A percentile compares a stretch with the other conserved stretches of the same genome.
Evolutionary conservation across 2,329 filamentous ascomycete genomes (phyloP).

Genomic region (Cladosporium sp.): DNA sequence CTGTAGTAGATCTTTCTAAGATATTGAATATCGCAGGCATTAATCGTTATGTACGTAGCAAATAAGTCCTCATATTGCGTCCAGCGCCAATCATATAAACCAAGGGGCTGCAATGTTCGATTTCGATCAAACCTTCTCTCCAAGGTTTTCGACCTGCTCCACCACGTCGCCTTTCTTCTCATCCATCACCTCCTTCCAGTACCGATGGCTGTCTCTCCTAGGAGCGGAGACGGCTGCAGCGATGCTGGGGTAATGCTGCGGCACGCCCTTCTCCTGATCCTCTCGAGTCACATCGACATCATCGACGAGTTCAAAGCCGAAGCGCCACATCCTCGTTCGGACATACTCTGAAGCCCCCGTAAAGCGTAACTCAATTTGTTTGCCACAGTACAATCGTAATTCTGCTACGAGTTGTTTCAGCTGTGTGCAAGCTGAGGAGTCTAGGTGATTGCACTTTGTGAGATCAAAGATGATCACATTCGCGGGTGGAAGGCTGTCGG

Average conservation of each 20-base stretch:
- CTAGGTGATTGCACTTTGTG: conserved; percentile 48
- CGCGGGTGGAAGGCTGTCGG: conserved; percentile 35
- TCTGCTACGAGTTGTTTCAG: conserved; percentile 48
- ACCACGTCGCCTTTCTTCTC: conserved; percentile 6
- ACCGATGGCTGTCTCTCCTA: not conserved
- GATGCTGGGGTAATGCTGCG: not conserved
- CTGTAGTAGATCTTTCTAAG: too few relatives aligned
- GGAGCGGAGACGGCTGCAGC: not conserved
- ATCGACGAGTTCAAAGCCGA: conserved; percentile 19
- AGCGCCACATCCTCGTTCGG: conserved; percentile 20
- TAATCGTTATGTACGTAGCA: conserved; percentile 4
- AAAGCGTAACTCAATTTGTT: conserved; percentile 45
- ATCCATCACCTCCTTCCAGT: not conserved
- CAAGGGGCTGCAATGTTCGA: not conserved
- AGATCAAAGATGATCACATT: conserved; percentile 52
- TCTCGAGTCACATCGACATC: conserved; percentile 12
- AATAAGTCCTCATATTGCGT: not conserved
- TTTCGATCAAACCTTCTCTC: conserved; percentile 3
- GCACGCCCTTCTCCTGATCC: not conserved
- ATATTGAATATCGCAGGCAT: not conserved
- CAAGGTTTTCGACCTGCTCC: conserved; percentile 1
- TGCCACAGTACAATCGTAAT: conserved; percentile 47
- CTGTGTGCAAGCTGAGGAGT: conserved; percentile 50
- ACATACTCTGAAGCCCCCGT: conserved; percentile 45
- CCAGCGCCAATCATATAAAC: not conserved